Conservation (phyloP, 176 grass and related monocot species). For the Canna indica region DNA sequence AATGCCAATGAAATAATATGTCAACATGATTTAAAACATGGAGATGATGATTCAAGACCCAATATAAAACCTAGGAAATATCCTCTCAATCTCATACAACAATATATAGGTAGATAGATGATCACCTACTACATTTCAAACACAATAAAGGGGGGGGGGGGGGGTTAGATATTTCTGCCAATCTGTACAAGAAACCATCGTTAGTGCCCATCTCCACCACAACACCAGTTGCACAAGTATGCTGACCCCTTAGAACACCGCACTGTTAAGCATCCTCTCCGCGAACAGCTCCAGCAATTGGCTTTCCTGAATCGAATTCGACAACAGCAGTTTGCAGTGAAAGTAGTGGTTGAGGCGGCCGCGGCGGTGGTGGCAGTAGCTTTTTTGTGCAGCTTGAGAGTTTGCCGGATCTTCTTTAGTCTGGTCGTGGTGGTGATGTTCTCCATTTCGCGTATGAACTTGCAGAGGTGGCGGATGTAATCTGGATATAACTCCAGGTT, state of each 20-base stretch:
- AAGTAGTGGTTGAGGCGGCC: conserved; percentile 47
- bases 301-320: conserved; percentile 58
- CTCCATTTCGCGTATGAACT: conserved; percentile 83
- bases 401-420: conserved; percentile 81
- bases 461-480: conserved; percentile 79
- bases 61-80: neutral
- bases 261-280: conserved; percentile 4
- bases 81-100: neutral
- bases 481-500: conserved; percentile 95
- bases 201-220: conserved; percentile 1
- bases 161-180: conserved; percentile 6
- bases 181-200: neutral
- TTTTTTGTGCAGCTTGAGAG: conserved; percentile 33
- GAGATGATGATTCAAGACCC: neutral
- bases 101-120: neutral
- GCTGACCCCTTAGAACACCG: conserved; percentile 10
- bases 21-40: neutral
- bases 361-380: neutral
- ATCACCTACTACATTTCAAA: neutral
- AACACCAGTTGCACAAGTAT: conserved; percentile 14
- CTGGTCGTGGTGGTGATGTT: conserved; percentile 50
- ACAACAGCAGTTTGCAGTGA: conserved; percentile 77
- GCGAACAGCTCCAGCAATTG: conserved; percentile 36
- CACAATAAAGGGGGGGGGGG: neutral
- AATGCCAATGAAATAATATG: neutral